Base-by-base conservation (phyloP, 345 rosid genomes). In the Linum lewisii region DNA sequence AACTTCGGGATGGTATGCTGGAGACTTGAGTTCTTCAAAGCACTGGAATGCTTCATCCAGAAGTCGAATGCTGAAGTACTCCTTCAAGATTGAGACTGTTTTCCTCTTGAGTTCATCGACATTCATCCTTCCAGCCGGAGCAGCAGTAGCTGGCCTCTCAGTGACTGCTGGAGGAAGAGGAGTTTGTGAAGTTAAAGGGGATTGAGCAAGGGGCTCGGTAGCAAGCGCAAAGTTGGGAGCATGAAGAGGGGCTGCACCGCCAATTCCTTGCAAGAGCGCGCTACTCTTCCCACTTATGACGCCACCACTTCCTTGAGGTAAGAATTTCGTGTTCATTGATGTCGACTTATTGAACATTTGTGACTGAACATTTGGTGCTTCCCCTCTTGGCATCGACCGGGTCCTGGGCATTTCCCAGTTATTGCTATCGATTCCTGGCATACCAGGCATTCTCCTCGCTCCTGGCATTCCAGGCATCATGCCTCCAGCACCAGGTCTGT, bases 391-490 rank as follows among this genome's bases (percentile, higher is more conserved):
- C 82, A 81, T 78, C 29, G 97, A 72, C 13, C 88, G 79, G 42
- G 73, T 69, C 67, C 90, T 76, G 0, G 83, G 85, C 25, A 81
- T 67, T 72, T 84, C 97, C 99, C 97, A 89, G 64, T 83, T 80
- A 66, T 85, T 93, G 72, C 68, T 77, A 66, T 89, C 97, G 44
- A 69, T 67, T 50, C 84, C 95, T 15, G 94, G 97, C 90, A 81
- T 79, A 49, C 95, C 96, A 21, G 93, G 96, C 99, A 93, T 93
- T 77, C 84, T 87, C 70, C 95, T 84, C 10, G 81, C 57, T 61
- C 97, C 95, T 4, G 95, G 99, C 97, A 87, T 87, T 68, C 97
- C 97, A 52, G 99, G 97, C 97, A 93, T 93, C 97, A 93, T 73
- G 32, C 97, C 97, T 9, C 99, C 99, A 0, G 82, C 37, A 55